Evolutionary conservation across 2,329 filamentous ascomycete species (phyloP).

Genomic region (Knoxdaviesia proteae): DNA sequence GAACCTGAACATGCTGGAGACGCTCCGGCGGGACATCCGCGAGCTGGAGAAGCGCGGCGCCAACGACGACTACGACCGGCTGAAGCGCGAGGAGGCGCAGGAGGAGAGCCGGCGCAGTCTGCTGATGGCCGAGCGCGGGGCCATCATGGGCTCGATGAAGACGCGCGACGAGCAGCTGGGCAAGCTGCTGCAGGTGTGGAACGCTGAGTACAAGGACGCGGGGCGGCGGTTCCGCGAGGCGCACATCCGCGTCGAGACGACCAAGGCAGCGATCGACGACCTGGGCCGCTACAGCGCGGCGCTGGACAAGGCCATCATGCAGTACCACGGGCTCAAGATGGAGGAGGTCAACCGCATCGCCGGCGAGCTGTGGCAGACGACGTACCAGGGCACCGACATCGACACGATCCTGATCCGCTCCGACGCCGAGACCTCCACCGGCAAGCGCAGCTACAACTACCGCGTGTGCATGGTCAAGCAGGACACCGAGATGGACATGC

Average conservation of each 20-base stretch:
- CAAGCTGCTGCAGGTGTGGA: conserved; percentile 56
- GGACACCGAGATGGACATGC: conserved; percentile 98
- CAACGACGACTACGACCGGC: conserved; percentile 59
- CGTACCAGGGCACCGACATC: conserved; percentile 92
- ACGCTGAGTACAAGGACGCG: conserved; percentile 72
- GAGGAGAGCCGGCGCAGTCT: conserved; percentile 49
- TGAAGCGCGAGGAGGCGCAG: conserved; percentile 45
- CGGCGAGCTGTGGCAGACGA: conserved; percentile 89
- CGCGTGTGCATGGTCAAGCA: conserved; percentile 95
- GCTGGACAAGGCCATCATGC: conserved; percentile 92
- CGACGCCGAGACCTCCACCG: conserved; percentile 55
- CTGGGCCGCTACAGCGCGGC: conserved; percentile 63
- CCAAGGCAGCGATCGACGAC: conserved; percentile 82
- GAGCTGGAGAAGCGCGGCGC: conserved; percentile 63
- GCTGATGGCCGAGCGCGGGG: conserved; percentile 51
- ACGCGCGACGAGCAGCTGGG: conserved; percentile 66
- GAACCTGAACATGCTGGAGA: conserved; percentile 46
- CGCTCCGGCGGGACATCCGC: conserved; percentile 46
- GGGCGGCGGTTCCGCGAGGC: conserved; percentile 63
- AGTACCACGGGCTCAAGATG: conserved; percentile 92
- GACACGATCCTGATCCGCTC: conserved; percentile 92
- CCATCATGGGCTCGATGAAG: conserved; percentile 58
- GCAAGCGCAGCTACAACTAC: conserved; percentile 84
- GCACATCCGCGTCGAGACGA: conserved; percentile 78
- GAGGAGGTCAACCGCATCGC: conserved; percentile 91